These are phyloP conservation scores for Filobasidium wieringae DNA, from an alignment of 768 basidiomycete species.

Conservation along the genomic window DNA sequence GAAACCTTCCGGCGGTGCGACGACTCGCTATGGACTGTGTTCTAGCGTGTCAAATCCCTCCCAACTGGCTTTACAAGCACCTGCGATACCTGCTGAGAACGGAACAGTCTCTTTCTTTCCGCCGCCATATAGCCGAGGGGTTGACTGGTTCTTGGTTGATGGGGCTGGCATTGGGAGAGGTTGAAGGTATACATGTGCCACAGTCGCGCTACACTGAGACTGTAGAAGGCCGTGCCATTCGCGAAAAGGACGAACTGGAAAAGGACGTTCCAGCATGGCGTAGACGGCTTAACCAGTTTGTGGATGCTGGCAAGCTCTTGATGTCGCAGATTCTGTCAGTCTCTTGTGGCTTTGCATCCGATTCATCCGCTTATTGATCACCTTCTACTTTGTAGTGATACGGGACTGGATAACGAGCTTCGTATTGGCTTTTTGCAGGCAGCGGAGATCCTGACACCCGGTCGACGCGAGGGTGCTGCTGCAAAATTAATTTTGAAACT, in stretches of 20 bases:
- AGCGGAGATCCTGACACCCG: constrained; percentile 7
- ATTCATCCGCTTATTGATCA: not conserved
- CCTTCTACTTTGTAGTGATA: not conserved
- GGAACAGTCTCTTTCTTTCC: constrained; percentile 69
- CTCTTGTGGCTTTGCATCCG: not conserved
- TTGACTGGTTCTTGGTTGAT: constrained; percentile 78
- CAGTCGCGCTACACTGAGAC: constrained; percentile 50
- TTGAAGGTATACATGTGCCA: constrained; percentile 52
- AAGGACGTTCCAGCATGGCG: not conserved
- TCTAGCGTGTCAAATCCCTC: constrained; percentile 60
- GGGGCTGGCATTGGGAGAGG: constrained; percentile 77
- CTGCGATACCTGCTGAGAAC: not conserved
- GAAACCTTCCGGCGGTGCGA: constrained; percentile 83
- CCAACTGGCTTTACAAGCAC: constrained; percentile 7
- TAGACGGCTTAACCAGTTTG: not conserved
- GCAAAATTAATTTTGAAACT: constrained; percentile 12
- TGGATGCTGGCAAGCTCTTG: not conserved
- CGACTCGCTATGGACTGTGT: constrained; percentile 89
- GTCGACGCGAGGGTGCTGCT: constrained; percentile 3
- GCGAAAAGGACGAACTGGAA: not conserved
- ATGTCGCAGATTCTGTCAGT: constrained; percentile 1
- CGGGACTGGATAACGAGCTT: constrained; percentile 1
- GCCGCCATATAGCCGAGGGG: constrained; percentile 74
- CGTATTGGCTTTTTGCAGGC: constrained; percentile 1
- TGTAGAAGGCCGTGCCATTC: not conserved